Conservation (phyloP, 768 basidiomycete species). For the Kwoniella sp. region DNA sequence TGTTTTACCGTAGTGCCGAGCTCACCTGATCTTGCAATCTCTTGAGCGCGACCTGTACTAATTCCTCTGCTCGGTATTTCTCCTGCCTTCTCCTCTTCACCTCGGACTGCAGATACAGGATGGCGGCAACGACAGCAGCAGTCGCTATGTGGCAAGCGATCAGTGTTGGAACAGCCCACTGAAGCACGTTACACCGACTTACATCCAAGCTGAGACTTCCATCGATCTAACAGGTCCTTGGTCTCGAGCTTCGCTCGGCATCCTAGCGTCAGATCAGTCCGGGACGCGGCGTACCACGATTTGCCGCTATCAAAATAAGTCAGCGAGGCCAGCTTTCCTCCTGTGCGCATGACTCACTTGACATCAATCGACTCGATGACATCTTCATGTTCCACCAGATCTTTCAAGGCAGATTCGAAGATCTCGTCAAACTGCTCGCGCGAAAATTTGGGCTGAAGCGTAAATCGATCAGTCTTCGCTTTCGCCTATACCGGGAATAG, state of each 20-base stretch:
- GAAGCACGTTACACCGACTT: conserved; percentile 18
- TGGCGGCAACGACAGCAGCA: conserved; percentile 32
- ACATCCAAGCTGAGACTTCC: conserved; percentile 54
- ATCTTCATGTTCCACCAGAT: conserved; percentile 57
- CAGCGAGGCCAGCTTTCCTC: background rate
- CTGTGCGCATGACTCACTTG: conserved; percentile 49
- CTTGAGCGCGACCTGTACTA: conserved; percentile 50
- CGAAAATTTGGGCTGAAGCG: conserved; percentile 33
- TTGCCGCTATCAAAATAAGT: conserved; percentile 38
- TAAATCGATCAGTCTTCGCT: conserved; percentile 11
- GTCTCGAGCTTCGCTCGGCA: conserved; percentile 54
- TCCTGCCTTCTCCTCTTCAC: conserved; percentile 40
- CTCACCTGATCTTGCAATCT: conserved; percentile 54
- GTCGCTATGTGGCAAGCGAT: conserved; percentile 23
- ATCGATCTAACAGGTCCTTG: conserved; percentile 44
- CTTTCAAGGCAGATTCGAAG: conserved; percentile 56
- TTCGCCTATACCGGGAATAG: background rate
- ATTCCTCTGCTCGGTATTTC: conserved; percentile 52
- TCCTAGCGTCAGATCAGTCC: conserved; percentile 55
- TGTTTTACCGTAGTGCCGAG: background rate
- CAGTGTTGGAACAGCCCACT: background rate
- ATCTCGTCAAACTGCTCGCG: conserved; percentile 52
- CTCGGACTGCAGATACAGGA: conserved; percentile 37
- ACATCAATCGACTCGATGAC: conserved; percentile 49
- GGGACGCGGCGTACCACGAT: conserved; percentile 54